Base-by-base conservation (phyloP, 2,329 filamentous ascomycete species). In the Blastomyces silverae region DNA sequence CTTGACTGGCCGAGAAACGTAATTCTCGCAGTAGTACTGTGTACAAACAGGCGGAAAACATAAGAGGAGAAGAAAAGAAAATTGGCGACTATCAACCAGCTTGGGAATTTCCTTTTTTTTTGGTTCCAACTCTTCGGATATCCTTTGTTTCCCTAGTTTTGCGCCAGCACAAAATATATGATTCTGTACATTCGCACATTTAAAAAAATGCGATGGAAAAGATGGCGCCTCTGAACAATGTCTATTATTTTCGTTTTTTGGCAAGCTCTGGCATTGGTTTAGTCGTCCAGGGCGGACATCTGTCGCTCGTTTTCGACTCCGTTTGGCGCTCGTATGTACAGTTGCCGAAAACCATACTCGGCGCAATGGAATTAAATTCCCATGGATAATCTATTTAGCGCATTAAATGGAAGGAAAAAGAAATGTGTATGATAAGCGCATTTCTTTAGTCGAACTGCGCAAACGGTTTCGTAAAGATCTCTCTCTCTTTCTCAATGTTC, bases 381-480 rank as follows among this genome's bases (percentile, higher is more conserved):
- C 13, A 31, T 37, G 25, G 13, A 28, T 37, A 56, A 28, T 7
- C 28, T 31, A 37, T 56, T 56, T 22, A 13, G n/a, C 31, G 5
- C 31, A 20, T 17, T 2, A 20, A 55, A 22, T 39, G 17, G 34
- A n/a, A 39, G 31, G 55, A 22, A 15, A 58, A 44, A 20, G n/a
- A 39, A 58, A 39, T 10, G 8, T 2, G 20, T 15, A n/a, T 5
- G 20, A 58, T 25, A 58, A 34, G 20, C 20, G 31, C 11, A 39
- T 15, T 42, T 42, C 31, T 13, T 58, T 37, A 58, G 25, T 15
- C 37, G 42, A 58, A 39, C 56, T 37, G n/a, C 44, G 56, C n/a
- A 44, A 58, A 42, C 37, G 28, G 61, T 37, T 62, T 55, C 10
- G 28, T 58, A 17, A 63, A 31, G 2, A 63, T 39, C 34, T 58